These are phyloP conservation scores for Prinsepia uniflora DNA, from an alignment of 306 rosid genomes.

Conservation along the genomic window DNA sequence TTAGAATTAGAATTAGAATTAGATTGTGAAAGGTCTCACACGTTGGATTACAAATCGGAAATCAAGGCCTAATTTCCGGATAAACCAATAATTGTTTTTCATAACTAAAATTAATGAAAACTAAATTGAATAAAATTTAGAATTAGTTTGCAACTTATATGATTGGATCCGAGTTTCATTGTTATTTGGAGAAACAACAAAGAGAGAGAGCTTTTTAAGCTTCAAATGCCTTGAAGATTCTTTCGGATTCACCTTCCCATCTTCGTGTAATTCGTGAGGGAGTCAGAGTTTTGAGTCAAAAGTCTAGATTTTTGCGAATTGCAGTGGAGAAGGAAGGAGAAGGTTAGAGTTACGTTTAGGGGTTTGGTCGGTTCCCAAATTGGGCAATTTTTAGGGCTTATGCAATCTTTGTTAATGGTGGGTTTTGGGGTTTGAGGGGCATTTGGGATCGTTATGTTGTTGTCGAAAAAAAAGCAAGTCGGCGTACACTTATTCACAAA, in stretches of 20 bases:
- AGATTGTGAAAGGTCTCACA: neutral
- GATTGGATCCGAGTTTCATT: neutral
- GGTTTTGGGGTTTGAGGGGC: conserved; percentile 7
- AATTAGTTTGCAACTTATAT: neutral
- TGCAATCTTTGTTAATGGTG: neutral
- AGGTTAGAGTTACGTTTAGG: neutral
- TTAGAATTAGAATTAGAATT: no score
- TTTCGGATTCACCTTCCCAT: neutral
- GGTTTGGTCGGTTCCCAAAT: neutral
- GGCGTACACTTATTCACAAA: neutral
- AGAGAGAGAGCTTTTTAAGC: neutral
- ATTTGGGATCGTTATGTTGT: conserved; percentile 31
- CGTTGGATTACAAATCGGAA: conserved; percentile 21
- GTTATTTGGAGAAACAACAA: neutral
- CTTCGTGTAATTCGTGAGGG: neutral
- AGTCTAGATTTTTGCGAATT: neutral
- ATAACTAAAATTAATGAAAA: neutral
- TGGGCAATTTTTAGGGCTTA: conserved; percentile 16
- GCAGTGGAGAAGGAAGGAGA: neutral
- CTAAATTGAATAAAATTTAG: neutral
- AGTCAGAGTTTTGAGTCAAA: neutral
- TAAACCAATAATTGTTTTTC: conserved; percentile 3
- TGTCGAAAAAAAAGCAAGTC: conserved; percentile 9
- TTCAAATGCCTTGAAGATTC: neutral
- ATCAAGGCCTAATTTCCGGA: conserved; percentile 35